phyloP scores from a whole-genome alignment of 257 asterid genomes.

The Schizonepeta tenuifolia region DNA sequence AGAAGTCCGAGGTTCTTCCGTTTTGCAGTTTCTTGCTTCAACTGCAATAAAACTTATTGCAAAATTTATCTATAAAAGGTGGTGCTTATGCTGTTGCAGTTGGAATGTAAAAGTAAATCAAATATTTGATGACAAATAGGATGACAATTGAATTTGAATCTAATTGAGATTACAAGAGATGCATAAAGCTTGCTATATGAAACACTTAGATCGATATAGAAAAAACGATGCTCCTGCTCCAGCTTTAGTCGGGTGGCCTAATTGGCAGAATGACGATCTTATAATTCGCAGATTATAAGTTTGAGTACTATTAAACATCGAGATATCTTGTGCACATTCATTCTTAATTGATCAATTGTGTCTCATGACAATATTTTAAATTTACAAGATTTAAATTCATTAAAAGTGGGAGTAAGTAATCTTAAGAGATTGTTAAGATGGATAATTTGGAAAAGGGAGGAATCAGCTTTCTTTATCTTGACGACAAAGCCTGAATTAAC shows the following conservation, averaged over 20 bases:
- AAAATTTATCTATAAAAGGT: neutral
- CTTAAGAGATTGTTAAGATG: conserved; percentile 13
- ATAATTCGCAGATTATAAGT: too few relatives aligned
- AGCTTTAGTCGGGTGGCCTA: too few relatives aligned
- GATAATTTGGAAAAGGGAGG: conserved; percentile 15
- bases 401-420: conserved; percentile 11
- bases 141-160: neutral
- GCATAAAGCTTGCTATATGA: too few relatives aligned
- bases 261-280: too few relatives aligned
- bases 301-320: too few relatives aligned
- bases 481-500: conserved; percentile 7
- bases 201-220: too few relatives aligned
- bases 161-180: neutral
- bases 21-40: neutral
- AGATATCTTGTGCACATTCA: neutral
- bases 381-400: neutral
- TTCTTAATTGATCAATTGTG: neutral
- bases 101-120: neutral
- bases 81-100: too few relatives aligned
- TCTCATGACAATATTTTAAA: neutral
- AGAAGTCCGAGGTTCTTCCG: neutral
- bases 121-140: neutral
- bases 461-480: conserved; percentile 29
- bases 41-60: neutral
- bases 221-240: too few relatives aligned